Conservation (phyloP, 2,329 filamentous ascomycete species). For the Penicillium sp. region DNA sequence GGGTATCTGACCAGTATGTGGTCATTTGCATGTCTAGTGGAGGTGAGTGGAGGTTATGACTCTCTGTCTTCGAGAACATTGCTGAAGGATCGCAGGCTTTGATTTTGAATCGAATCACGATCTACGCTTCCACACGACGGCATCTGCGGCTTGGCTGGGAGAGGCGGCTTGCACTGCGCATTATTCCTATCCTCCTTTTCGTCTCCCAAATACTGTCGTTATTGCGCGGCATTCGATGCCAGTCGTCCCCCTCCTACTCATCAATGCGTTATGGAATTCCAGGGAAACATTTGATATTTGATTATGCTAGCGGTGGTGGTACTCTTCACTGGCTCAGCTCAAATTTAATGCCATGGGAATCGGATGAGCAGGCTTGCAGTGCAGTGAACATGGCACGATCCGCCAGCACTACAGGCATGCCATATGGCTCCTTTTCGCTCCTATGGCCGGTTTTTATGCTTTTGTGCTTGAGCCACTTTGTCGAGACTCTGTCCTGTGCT, state of each 20-base stretch:
- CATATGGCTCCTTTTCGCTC: conserved; percentile 71
- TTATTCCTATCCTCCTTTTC: conserved; percentile 65
- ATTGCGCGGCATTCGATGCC: conserved; percentile 82
- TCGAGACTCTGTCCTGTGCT: conserved; percentile 82
- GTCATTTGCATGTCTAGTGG: conserved; percentile 80
- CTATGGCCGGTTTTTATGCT: conserved; percentile 49
- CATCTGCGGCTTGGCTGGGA: conserved; percentile 71
- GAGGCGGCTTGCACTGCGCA: conserved; percentile 62
- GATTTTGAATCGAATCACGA: conserved; percentile 81
- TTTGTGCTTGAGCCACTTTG: conserved; percentile 68
- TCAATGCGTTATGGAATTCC: conserved; percentile 64
- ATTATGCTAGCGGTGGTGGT: conserved; percentile 64
- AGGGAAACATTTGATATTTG: conserved; percentile 58
- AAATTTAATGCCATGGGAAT: conserved; percentile 63
- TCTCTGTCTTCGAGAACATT: neutral
- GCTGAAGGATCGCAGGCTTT: conserved; percentile 55
- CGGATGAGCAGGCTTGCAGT: conserved; percentile 67
- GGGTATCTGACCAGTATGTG: conserved; percentile 87
- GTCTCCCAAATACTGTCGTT: conserved; percentile 62
- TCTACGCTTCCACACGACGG: conserved; percentile 83
- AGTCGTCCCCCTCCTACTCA: conserved; percentile 70
- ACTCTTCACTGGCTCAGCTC: conserved; percentile 69
- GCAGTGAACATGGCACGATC: conserved; percentile 65
- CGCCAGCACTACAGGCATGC: conserved; percentile 48
- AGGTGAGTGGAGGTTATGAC: conserved; percentile 49